Percentiles rank a stretch among this genome's conserved stretches.
phyloP scores from a whole-genome alignment of 257 asterid species.

The Voacanga thouarsii region DNA sequence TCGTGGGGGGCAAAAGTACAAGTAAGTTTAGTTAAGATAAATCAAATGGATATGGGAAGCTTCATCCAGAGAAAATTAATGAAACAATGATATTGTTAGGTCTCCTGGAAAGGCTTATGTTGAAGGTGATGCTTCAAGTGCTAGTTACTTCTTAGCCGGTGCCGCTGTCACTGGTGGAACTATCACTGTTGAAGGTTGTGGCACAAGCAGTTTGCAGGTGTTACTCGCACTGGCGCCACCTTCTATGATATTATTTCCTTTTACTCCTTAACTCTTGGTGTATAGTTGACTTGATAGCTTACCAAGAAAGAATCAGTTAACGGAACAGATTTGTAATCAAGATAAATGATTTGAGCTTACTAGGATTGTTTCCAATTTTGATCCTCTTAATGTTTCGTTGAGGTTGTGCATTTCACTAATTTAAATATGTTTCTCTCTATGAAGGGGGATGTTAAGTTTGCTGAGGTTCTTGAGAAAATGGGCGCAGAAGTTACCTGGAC shows the following conservation, averaged over 20 bases:
- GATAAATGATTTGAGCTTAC: neutral
- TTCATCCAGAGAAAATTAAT: slow-evolving; percentile 14
- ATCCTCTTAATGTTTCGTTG: neutral
- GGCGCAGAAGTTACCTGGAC: slow-evolving; percentile 96
- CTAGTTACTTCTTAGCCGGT: slow-evolving; percentile 99
- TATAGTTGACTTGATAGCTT: neutral
- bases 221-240: neutral
- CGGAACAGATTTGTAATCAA: neutral
- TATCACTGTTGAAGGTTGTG: slow-evolving; percentile 92
- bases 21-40: slow-evolving; percentile 44
- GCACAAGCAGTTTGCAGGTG: slow-evolving; percentile 98
- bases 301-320: neutral
- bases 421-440: slow-evolving; percentile 8
- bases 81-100: slow-evolving; percentile 31
- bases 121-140: slow-evolving; percentile 99
- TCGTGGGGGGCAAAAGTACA: slow-evolving; percentile 90
- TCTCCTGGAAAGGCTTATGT: slow-evolving; percentile 96
- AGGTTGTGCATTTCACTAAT: slow-evolving; percentile 14
- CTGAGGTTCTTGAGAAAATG: slow-evolving; percentile 95
- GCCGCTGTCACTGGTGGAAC: slow-evolving; percentile 98
- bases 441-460: slow-evolving; percentile 95
- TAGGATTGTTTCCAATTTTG: slow-evolving; percentile 3
- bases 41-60: slow-evolving; percentile 16
- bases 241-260: neutral
- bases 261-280: neutral